A percentile compares a stretch with the other conserved stretches of the same genome.
Conservation (phyloP, 768 basidiomycete species). For the Phlegmacium glaucopus region DNA sequence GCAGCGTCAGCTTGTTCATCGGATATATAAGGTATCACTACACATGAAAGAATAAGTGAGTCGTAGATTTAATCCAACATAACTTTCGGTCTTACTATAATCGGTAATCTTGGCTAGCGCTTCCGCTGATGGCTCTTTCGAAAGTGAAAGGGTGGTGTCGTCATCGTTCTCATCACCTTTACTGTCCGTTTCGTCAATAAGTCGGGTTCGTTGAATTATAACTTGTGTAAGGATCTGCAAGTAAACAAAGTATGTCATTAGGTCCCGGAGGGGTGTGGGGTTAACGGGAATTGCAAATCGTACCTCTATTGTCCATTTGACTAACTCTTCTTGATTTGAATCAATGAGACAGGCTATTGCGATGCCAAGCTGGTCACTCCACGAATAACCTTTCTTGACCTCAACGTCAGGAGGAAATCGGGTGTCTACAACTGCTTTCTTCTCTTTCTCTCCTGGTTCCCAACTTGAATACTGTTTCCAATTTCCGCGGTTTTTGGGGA, state of each 20-base stretch:
- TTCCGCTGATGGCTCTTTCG: slow-evolving; percentile 57
- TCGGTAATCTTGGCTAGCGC: slow-evolving; percentile 69
- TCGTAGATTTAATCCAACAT: neutral
- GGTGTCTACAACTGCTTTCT: slow-evolving; percentile 38
- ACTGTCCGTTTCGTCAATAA: slow-evolving; percentile 60
- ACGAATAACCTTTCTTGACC: slow-evolving; percentile 84
- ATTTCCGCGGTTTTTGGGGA: slow-evolving; percentile 81
- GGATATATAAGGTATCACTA: slow-evolving; percentile 73
- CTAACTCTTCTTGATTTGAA: slow-evolving; percentile 54
- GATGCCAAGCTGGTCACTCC: slow-evolving; percentile 89
- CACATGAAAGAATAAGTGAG: slow-evolving; percentile 1
- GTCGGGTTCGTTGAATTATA: slow-evolving; percentile 53
- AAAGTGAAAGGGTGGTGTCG: slow-evolving; percentile 19
- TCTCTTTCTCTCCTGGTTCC: slow-evolving; percentile 51
- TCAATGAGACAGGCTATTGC: slow-evolving; percentile 73
- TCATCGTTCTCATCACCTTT: slow-evolving; percentile 33
- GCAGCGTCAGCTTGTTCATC: slow-evolving; percentile 78
- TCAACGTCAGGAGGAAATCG: slow-evolving; percentile 64
- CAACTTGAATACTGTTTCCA: slow-evolving; percentile 86
- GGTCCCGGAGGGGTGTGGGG: neutral
- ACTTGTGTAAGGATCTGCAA: slow-evolving; percentile 59
- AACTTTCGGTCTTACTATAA: slow-evolving; percentile 53
- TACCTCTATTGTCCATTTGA: slow-evolving; percentile 84
- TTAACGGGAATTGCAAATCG: slow-evolving; percentile 22
- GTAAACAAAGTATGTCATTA: neutral